phyloP scores from a whole-genome alignment of 768 basidiomycete genomes.

The button mushroom (Agaricus bisporus) region DNA sequence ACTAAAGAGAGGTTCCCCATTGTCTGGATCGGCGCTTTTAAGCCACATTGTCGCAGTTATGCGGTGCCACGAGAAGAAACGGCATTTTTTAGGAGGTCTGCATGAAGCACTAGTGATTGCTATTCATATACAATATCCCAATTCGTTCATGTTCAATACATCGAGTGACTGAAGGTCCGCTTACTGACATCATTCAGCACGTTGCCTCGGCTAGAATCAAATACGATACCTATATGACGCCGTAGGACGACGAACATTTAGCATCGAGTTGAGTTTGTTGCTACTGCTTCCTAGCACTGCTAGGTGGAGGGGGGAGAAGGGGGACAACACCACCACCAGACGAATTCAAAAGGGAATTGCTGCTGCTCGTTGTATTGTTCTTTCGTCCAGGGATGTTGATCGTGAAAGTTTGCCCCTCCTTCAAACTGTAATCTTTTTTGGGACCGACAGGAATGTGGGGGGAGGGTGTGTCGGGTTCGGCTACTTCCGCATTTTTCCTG shows the following conservation, averaged over 20 bases:
- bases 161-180: background rate
- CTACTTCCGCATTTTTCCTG: constrained; percentile 45
- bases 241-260: too few relatives aligned
- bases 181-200: background rate
- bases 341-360: constrained; percentile 15
- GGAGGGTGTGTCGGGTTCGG: constrained; percentile 41
- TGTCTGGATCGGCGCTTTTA: background rate
- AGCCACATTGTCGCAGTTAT: background rate
- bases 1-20: too few relatives aligned
- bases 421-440: constrained; percentile 90
- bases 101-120: too few relatives aligned
- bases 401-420: constrained; percentile 92
- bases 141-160: background rate
- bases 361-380: constrained; percentile 36
- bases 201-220: too few relatives aligned
- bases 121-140: too few relatives aligned
- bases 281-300: constrained; percentile 43
- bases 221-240: too few relatives aligned
- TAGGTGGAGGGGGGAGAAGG: constrained; percentile 81
- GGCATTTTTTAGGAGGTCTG: background rate
- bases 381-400: constrained; percentile 84
- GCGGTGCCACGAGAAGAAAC: background rate
- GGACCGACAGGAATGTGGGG: constrained; percentile 71
- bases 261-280: background rate
- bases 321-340: constrained; percentile 44